Base-by-base conservation (phyloP, 495 filamentous ascomycete genomes). In the Clavariopsis aquatica region DNA sequence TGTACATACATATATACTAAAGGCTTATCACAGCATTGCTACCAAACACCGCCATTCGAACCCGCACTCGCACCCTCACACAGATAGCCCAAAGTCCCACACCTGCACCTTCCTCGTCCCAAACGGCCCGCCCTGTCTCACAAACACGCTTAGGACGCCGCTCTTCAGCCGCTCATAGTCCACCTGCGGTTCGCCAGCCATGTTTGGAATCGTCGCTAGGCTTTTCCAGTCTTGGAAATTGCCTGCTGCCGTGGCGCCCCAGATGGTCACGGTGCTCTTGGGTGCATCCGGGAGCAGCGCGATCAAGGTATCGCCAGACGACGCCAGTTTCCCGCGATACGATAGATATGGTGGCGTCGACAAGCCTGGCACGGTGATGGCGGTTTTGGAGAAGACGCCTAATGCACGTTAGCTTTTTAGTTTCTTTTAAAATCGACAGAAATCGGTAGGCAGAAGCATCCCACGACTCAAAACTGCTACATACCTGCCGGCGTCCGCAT, bases 91-190 rank as follows among this genome's bases (percentile, higher is more conserved):
- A 65, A 59, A 60, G 23, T 65, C 56, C 62, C 62, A 65, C 20
- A 65, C 62, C 47, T 65, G 62, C 20, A 60, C 47, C 24, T 65
- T 65, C 29, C 62, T 52, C 24, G 34, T 29, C 19, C 62, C 62
- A 54, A 51, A 65, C 27, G 54, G 29, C 2, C 62, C 54, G 2
- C 62, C 62, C 22, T 65, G 62, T 54, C 62, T 52, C 46, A 55
- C 56, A 54, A 65, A 65, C 15, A 65, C 29, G 28, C 62, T 65
- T 22, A 65, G 29, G 2, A 59, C 36, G 2, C 34, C 47, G 38
- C 49, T 54, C 43, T 24, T 28, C 55, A 65, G 28, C 49, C 62
- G n/a, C 46, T 60, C 49, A 36, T 65, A 31, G 49, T 65, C 62
- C 1, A 65, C 56, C 20, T 23, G 19, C 24, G 62, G 62, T 55